Evolutionary conservation across 805 yeast genomes (phyloP), one percentile per base, ranked within the genome.

Genomic region (Saturnispora besseyi): DNA sequence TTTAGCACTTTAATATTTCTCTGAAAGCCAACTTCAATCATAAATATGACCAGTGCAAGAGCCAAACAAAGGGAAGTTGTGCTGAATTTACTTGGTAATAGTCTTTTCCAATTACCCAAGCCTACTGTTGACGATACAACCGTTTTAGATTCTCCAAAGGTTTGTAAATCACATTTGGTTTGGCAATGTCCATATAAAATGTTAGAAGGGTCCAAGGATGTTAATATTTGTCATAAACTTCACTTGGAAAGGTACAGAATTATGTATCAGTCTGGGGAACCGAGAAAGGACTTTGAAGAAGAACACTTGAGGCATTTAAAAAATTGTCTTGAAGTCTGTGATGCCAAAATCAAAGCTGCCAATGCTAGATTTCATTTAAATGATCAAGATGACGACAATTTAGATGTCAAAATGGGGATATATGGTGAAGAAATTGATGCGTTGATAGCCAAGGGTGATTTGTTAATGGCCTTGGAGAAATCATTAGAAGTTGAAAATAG

Each of bases 141-240:
- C 54, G 64, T 73, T 48, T 63, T 82, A 48, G 65, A 68, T 32
- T 83, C 81, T 49, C 73, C 79, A 15, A 71, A 78, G 41, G 81
- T 88, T 7, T 90, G 97, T 66, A 85, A 84, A 62, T 72, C 85
- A n/a, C 89, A 82, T 62, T 64, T 90, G 13, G 87, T 87, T 13
- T 96, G 93, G 1, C 75, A 77, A 10, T 90, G 97, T 59, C 91
- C 96, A 0, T 82, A 84, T 62, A 96, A 89, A 55, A 63, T 89
- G 44, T 86, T 90, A 59, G 73, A 74, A 13, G 87, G 87, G 4
- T 86, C 96, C 11, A 89, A 87, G 62, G 84, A 84, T 59, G 65
- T 85, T 55, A 96, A 96, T 1, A 73, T 74, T 51, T 90, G 97
- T 62, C 86, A 88, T 0, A 76, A 75, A 56, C 65, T 82, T 15